A percentile compares a stretch with the other conserved stretches of the same genome.
Conservation (phyloP, 2,329 filamentous ascomycete genomes). For the Fusarium xyrophilum region DNA sequence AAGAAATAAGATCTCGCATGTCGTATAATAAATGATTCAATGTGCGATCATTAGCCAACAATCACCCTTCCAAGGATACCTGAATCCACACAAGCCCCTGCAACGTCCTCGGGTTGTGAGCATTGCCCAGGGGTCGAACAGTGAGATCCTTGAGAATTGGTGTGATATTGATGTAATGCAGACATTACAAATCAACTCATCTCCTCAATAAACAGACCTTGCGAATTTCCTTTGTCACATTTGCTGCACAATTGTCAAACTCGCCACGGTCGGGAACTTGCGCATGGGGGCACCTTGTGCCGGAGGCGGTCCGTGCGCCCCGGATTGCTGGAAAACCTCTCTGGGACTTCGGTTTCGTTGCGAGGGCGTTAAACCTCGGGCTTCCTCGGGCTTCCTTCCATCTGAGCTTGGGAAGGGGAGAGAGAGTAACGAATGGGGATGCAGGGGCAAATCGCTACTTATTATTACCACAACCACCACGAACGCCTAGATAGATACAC, state of each 20-base stretch:
- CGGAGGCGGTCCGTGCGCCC: neutral
- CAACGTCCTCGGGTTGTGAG: neutral
- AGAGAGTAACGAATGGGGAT: conserved; percentile 20
- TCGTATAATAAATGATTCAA: neutral
- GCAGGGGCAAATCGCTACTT: neutral
- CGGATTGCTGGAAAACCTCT: neutral
- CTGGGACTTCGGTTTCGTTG: conserved; percentile 14
- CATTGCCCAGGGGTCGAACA: neutral
- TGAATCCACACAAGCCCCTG: neutral
- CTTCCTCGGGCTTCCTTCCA: conserved; percentile 24
- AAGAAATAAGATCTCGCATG: neutral
- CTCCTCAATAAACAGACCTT: conserved; percentile 4
- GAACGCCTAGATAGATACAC: neutral
- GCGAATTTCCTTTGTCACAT: neutral
- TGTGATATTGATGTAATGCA: conserved; percentile 21
- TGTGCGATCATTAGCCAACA: neutral
- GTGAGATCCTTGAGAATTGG: neutral
- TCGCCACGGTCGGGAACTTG: conserved; percentile 30
- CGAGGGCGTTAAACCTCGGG: conserved; percentile 10
- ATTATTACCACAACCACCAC: neutral
- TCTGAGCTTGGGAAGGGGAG: conserved; percentile 8
- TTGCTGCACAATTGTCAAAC: conserved; percentile 3
- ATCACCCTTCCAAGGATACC: neutral
- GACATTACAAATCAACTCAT: conserved; percentile 27
- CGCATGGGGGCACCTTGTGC: neutral